phyloP scores from a whole-genome alignment of 164 flowering plant genomes.

The Akebia trifoliata region DNA sequence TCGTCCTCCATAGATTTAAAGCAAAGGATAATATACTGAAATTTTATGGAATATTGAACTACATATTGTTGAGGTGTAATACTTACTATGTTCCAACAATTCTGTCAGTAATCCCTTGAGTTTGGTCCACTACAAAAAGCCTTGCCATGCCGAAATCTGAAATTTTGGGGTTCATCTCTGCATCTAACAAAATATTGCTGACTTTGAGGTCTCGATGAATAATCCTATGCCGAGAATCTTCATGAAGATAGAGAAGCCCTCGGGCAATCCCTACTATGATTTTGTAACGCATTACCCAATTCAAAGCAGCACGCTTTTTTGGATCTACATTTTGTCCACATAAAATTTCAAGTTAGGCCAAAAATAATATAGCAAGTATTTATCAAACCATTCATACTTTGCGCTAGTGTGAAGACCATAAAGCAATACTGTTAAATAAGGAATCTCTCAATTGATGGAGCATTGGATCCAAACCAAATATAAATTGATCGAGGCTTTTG shows the following conservation, averaged over 20 bases:
- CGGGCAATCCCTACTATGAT: slow-evolving; percentile 23
- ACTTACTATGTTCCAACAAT: slow-evolving; percentile 45
- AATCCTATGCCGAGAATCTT: slow-evolving; percentile 22
- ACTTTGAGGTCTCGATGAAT: slow-evolving; percentile 30
- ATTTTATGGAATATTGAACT: no score
- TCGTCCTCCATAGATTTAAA: not conserved
- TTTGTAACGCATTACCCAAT: slow-evolving; percentile 24
- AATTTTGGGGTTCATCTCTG: slow-evolving; percentile 35
- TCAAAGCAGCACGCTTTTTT: not conserved
- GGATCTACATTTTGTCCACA: slow-evolving; percentile 19
- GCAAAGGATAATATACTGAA: not conserved
- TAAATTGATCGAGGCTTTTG: slow-evolving; percentile 18
- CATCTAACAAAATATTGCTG: slow-evolving; percentile 21
- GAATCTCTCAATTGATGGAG: no score
- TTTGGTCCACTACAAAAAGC: slow-evolving; percentile 29
- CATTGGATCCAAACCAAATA: slow-evolving; percentile 27
- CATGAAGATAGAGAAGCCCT: slow-evolving; percentile 30
- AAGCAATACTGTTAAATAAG: not conserved
- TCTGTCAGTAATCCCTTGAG: slow-evolving; percentile 27
- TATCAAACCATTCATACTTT: no score
- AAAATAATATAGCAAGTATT: not conserved
- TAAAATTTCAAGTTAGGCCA: not conserved
- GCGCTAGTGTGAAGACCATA: no score
- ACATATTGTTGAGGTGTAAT: not conserved
- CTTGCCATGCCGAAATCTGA: slow-evolving; percentile 50